Percentiles rank a stretch among this genome's conserved stretches.
Conservation (phyloP, 1,139 yeast species). For the Geotrichum histeridarum region DNA sequence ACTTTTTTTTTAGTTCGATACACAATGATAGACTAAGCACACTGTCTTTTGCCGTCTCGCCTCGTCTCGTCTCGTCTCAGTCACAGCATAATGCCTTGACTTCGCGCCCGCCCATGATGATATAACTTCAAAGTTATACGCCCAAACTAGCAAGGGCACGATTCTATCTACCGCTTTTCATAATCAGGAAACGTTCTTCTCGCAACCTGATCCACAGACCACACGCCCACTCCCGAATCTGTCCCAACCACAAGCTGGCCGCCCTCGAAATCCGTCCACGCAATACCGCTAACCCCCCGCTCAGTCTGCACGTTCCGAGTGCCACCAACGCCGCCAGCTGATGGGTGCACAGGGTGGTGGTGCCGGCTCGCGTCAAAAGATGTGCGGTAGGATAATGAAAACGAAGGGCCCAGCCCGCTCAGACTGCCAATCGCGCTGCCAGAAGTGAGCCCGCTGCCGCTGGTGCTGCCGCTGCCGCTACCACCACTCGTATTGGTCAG, state of each 20-base stretch:
- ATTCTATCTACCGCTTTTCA: constrained; percentile 11
- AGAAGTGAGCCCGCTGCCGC: not conserved
- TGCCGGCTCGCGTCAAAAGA: not conserved
- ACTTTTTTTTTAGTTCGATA: no score
- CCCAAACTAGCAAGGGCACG: no score
- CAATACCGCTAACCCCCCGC: constrained; percentile 36
- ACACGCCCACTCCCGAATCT: constrained; percentile 35
- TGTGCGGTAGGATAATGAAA: not conserved
- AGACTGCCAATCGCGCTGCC: not conserved
- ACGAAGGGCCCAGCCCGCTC: not conserved
- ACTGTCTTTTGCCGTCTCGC: no score
- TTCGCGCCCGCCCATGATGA: no score
- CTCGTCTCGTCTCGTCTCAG: no score
- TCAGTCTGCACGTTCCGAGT: constrained; percentile 24
- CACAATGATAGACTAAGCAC: no score
- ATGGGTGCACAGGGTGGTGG: not conserved
- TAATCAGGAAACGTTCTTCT: constrained; percentile 33
- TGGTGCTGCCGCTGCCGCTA: not conserved
- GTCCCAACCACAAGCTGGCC: constrained; percentile 38
- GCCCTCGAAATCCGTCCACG: constrained; percentile 37
- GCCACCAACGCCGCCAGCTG: not conserved
- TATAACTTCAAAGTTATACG: no score
- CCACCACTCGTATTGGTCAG: not conserved
- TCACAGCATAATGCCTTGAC: no score
- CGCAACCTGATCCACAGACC: constrained; percentile 33